Base-by-base conservation (phyloP, 2,329 filamentous ascomycete genomes). In the Pseudonectria buxi region DNA sequence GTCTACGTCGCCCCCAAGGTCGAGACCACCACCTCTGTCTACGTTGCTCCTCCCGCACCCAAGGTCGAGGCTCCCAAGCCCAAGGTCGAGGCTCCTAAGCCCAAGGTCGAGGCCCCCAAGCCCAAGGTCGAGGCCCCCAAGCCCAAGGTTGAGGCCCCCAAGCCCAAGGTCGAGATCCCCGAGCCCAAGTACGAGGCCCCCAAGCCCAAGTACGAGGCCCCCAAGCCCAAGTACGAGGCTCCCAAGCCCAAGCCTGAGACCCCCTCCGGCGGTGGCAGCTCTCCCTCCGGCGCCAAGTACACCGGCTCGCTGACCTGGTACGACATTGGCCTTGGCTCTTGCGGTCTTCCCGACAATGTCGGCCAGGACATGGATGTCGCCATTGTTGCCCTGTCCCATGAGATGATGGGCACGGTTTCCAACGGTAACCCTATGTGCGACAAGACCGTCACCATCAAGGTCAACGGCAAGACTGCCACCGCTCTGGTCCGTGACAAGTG, bases 271-370 rank as follows among this genome's bases (percentile, higher is more conserved):
- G 27, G 40, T 38, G 34, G 44, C 39, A 30, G 39, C 38, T 16
- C 36, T 24, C 33, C 49, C 31, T 28, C 35, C 31, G 35, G 41
- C 30, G 36, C 48, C 50, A 39, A 46, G 48, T 59, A 62, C 64
- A 53, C 55, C 1, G 86, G 85, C 42, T 74, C 88, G 32, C 70
- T 86, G 47, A 92, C 86, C 40, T 89, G 76, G 69, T 94, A 85
- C 65, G 63, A 69, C 27, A 67, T 82, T 31, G 86, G 81, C 28
- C 55, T 83, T 7, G 81, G 82, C 40, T 62, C 81, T 14, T 92
- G 86, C 54, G 85, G 84, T 35, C 59, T 57, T 35, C 59, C 57
- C 26, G 72, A 77, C 46, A 79, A 79, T 62, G 55, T 66, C 30
- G 76, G 78, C 51, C 55, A 61, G 44, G 77, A 81, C 51, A 36